These are phyloP conservation scores for Nemophila menziesii DNA, from an alignment of 257 asterid genomes.

Conservation along the genomic window DNA sequence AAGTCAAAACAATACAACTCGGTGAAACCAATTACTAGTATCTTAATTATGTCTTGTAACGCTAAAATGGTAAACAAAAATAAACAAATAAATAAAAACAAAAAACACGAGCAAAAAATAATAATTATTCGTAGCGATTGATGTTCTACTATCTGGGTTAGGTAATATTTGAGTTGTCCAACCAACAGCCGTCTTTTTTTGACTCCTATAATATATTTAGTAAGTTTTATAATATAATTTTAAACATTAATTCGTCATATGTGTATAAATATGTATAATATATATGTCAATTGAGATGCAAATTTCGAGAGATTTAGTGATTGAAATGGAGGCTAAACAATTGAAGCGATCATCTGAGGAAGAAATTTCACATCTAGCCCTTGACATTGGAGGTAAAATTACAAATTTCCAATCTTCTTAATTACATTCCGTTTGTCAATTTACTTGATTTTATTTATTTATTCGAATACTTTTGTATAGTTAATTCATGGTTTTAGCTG, in stretches of 20 bases:
- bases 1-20: not conserved
- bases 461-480: not conserved
- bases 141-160: not conserved
- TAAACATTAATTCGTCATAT: too few species aligned
- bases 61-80: not conserved
- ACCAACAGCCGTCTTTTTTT: not conserved
- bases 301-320: constrained; percentile 14
- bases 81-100: too few species aligned
- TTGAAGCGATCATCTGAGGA: constrained; percentile 18
- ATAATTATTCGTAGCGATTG: not conserved
- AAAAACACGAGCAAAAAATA: not conserved
- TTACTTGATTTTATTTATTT: too few species aligned
- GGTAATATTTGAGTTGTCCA: constrained; percentile 4
- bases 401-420: not conserved
- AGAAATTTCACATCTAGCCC: constrained; percentile 57
- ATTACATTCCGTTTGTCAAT: not conserved
- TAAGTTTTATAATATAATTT: not conserved
- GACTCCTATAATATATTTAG: not conserved
- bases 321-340: constrained; percentile 20
- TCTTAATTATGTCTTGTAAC: too few species aligned
- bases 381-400: constrained; percentile 77
- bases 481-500: not conserved
- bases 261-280: not conserved
- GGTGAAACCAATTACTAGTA: too few species aligned
- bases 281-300: not conserved